Evolutionary conservation across 805 yeast species (phyloP), one percentile per base, ranked within the genome.

Genomic region (Candida tammaniensis): DNA sequence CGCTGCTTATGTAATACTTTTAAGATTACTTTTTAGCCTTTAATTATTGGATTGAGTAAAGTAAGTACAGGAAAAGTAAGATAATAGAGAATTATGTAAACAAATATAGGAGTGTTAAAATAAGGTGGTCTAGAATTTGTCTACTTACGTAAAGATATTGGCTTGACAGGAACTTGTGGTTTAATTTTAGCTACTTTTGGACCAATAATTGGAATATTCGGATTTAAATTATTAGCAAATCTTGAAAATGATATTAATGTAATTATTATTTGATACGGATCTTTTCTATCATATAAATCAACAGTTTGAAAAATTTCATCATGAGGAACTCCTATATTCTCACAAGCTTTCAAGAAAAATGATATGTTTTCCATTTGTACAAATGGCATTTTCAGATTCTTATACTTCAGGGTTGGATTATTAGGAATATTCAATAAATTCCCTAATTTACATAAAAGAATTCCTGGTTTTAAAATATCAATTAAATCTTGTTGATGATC

Each of bases 291-390:
- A 45, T 64, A 86, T 38, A 86, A 64, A 54, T 86, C 95, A 5
- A 73, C 61, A 0, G 95, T 86, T 46, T 82, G 88, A 54, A 86
- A 86, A 31, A 83, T 59, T 53, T 86, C 95, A 51, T 84, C 88
- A 44, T 83, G 82, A 5, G 88, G 86, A 2, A 86, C 79, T 2
- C 91, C 91, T 33, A 78, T 64, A 4, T 52, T 34, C 43, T 79
- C 74, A 31, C 87, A 78, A 35, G 80, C 76, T 5, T 68, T 59
- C 24, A 86, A 60, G 49, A 86, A 86, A 43, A 76, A 75, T 31
- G 86, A 77, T 21, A 86, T 85, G 49, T 86, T 86, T 51, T 86
- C 95, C 96, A 86, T 86, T 58, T 80, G 76, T 12, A 61, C 55
- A 36, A 86, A 86, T 2, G 94, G 91, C 81, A 85, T 78, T 33